Evolutionary conservation across 306 rosid genomes (phyloP).

Genomic region (Cucumis cinereus): DNA sequence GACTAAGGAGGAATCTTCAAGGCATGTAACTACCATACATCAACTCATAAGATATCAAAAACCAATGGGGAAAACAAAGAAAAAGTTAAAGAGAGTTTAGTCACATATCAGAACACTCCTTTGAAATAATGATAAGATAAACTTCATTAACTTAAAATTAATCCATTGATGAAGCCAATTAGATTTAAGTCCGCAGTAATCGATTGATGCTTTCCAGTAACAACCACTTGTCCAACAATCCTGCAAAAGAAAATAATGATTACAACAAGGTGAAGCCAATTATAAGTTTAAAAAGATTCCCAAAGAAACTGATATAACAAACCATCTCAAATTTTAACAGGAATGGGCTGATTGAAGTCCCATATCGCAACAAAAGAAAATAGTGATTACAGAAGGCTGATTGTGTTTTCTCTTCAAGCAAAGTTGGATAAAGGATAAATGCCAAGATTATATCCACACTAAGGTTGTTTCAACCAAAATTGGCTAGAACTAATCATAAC

Average conservation of each 20-base stretch:
- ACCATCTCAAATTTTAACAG: background rate
- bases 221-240: conserved; percentile 88
- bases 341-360: background rate
- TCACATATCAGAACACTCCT: background rate
- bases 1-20: background rate
- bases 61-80: background rate
- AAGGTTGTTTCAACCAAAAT: background rate
- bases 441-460: background rate
- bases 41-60: background rate
- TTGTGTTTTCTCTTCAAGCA: background rate
- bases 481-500: background rate
- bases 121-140: background rate
- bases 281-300: background rate
- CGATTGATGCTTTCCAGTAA: conserved; percentile 80
- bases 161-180: conserved; percentile 34
- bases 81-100: background rate
- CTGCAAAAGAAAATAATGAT: conserved; percentile 28
- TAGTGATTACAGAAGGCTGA: no score
- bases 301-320: background rate
- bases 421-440: background rate
- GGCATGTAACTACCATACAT: background rate
- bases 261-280: background rate
- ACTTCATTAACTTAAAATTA: background rate
- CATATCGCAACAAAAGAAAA: background rate
- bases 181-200: conserved; percentile 71